Evolutionary conservation across 2,329 filamentous ascomycete species (phyloP), one percentile per base, ranked within the genome.

Genomic region (Corinectria fuckeliana): DNA sequence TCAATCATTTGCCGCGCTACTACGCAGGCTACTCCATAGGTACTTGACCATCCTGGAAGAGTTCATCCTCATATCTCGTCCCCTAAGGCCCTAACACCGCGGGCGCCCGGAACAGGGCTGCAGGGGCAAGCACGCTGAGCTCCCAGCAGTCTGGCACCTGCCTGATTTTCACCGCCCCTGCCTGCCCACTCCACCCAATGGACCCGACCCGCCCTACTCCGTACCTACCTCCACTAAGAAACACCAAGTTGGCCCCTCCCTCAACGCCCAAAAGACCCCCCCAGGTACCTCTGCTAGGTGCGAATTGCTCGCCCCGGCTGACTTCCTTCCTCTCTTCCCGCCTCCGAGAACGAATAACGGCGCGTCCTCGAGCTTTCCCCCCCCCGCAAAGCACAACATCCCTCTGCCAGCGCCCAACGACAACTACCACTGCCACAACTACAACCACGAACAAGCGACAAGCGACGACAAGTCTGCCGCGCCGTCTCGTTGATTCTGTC

Each of bases 361-460:
- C 64, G 63, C 61, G 60, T 61, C 50, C 50, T 60, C 59, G 52
- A 69, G 64, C 65, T 65, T 64, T 65, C 57, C 63, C 66, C 63
- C 66, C 68, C 68, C 66, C 68, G 65, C 68, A 69, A 69, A 67
- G 61, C 66, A 70, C 65, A 68, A 69, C 66, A 61, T 67, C 58
- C 50, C 47, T 51, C 58, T 60, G 58, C 63, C 60, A 45, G 61
- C 68, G 68, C 68, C 68, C 66, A 70, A 70, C 68, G 47, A 65
- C 56, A 30, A 64, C 61, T 30, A 62, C 58, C 45, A 66, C 57
- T 51, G 58, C 65, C 48, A 64, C 60, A 53, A 50, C 56, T 52
- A 65, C 64, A 61, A 63, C 65, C 61, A 39, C 44, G 34, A 44
- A 68, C 62, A 62, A 68, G 64, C 64, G 64, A 69, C 58, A 59